These are phyloP conservation scores for Colletotrichum sp. DNA, from an alignment of 2,329 filamentous ascomycete genomes.

Conservation along the genomic window DNA sequence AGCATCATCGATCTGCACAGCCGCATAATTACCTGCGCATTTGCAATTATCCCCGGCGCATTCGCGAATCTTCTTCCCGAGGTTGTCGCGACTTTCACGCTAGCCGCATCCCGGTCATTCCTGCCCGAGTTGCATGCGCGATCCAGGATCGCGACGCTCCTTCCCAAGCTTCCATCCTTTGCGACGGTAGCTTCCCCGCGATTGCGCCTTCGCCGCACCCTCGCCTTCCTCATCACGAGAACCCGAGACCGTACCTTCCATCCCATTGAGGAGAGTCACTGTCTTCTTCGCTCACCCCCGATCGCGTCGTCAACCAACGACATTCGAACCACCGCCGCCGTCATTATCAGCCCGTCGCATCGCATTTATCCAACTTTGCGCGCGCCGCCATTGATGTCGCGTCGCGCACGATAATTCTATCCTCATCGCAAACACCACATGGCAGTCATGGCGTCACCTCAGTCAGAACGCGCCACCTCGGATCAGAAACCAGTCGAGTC, in stretches of 20 bases:
- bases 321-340: neutral
- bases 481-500: slow-evolving; percentile 52
- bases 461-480: slow-evolving; percentile 42
- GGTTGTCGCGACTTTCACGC: neutral
- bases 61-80: neutral
- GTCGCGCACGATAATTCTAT: slow-evolving; percentile 30
- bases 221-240: neutral
- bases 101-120: neutral
- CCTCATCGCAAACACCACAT: slow-evolving; percentile 41
- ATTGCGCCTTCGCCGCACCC: neutral
- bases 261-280: neutral
- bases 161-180: neutral
- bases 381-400: slow-evolving; percentile 40
- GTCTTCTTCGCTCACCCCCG: neutral
- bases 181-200: neutral
- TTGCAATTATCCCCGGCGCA: neutral
- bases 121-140: neutral
- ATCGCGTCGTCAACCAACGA: neutral
- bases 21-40: neutral
- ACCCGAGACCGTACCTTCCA: neutral
- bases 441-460: slow-evolving; percentile 60
- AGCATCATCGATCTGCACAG: neutral
- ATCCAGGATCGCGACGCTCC: neutral
- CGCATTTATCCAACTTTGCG: neutral
- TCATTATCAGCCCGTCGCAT: neutral